These are phyloP conservation scores for Hypoxylon sp. DNA, from an alignment of 2,329 filamentous ascomycete species.

Conservation along the genomic window DNA sequence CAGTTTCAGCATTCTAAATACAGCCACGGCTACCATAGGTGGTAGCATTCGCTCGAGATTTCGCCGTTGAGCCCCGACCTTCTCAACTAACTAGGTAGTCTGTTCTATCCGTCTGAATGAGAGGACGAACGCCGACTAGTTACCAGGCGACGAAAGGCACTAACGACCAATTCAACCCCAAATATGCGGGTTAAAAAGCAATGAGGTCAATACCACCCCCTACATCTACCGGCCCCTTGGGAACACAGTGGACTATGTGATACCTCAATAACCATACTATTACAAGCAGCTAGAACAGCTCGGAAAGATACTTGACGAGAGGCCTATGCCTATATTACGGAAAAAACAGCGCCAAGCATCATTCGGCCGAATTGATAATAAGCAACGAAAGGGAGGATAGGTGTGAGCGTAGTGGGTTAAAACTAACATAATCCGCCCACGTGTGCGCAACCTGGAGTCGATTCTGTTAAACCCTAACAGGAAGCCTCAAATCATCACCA, in stretches of 20 bases:
- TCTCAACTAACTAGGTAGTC: background rate
- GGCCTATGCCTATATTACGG: background rate
- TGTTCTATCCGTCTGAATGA: background rate
- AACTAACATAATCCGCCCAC: slow-evolving; percentile 1
- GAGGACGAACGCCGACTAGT: background rate
- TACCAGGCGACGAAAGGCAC: background rate
- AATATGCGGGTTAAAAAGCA: background rate
- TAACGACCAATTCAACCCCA: background rate
- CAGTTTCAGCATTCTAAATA: background rate
- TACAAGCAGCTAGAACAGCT: background rate
- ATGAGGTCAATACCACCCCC: background rate
- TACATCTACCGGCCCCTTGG: background rate
- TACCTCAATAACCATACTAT: background rate
- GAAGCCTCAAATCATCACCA: background rate
- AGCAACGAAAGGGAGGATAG: background rate
- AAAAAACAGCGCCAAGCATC: background rate
- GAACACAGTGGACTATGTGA: background rate
- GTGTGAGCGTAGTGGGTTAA: background rate
- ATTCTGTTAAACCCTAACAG: background rate
- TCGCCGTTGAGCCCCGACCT: background rate
- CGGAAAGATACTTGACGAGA: background rate
- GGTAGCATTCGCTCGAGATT: background rate
- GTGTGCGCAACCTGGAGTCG: background rate
- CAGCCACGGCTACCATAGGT: background rate
- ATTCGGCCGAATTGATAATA: background rate